Evolutionary conservation across 2,329 filamentous ascomycete genomes (phyloP).

Genomic region (Fusarium papillatum): DNA sequence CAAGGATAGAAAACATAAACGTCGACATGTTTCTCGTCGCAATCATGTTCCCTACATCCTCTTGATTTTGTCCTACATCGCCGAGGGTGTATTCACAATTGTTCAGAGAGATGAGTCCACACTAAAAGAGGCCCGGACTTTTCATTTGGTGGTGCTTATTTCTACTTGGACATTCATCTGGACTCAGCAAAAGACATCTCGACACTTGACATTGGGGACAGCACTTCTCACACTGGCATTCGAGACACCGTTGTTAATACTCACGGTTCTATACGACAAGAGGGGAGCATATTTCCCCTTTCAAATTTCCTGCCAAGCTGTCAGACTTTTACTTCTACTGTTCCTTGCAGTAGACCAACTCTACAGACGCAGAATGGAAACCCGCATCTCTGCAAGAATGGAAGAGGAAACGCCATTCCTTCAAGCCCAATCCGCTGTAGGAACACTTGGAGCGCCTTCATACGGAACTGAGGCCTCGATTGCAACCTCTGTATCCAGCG

Average conservation of each 20-base stretch:
- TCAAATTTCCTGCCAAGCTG: conserved; percentile 12
- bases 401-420: conserved; percentile 37
- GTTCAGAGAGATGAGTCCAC: background rate
- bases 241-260: conserved; percentile 19
- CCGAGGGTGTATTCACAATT: background rate
- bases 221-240: conserved; percentile 15
- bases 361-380: background rate
- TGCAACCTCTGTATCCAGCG: background rate
- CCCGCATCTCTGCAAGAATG: background rate
- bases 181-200: background rate
- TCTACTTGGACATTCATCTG: conserved; percentile 5
- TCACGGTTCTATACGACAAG: background rate
- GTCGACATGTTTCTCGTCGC: background rate
- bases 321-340: conserved; percentile 7
- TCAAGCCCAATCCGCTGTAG: background rate
- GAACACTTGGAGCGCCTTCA: background rate
- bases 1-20: background rate
- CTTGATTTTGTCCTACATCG: conserved; percentile 15
- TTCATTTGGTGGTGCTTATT: conserved; percentile 10
- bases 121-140: conserved; percentile 7
- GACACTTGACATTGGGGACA: background rate
- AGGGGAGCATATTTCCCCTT: background rate
- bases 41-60: background rate
- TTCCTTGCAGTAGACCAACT: conserved; percentile 5
- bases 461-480: conserved; percentile 29